A percentile compares a stretch with the other conserved stretches of the same genome.
Evolutionary conservation across 2,329 filamentous ascomycete species (phyloP).

Genomic region (Alternaria consortialis): DNA sequence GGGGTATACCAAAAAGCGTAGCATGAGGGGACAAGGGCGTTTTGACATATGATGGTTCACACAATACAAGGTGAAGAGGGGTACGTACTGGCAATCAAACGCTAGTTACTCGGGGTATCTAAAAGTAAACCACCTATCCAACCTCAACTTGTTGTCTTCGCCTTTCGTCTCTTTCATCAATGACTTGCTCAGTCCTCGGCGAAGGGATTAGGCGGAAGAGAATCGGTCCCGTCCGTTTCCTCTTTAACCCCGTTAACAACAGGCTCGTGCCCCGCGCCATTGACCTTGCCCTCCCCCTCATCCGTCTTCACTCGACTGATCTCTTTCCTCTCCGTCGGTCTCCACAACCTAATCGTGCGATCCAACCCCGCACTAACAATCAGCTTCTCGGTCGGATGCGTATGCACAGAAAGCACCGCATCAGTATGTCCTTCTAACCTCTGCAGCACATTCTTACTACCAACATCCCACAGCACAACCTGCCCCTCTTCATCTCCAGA

Average conservation of each 20-base stretch:
- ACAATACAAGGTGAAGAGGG: background rate
- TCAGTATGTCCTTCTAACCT: slow-evolving; percentile 64
- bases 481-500: slow-evolving; percentile 89
- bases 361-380: slow-evolving; percentile 72
- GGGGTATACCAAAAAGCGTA: slow-evolving; percentile 36
- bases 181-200: slow-evolving; percentile 12
- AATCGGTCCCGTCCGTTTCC: slow-evolving; percentile 28
- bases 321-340: slow-evolving; percentile 4
- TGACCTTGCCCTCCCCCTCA: background rate
- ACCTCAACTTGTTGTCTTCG: background rate
- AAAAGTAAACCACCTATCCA: background rate
- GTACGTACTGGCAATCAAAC: background rate
- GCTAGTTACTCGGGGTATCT: slow-evolving; percentile 12
- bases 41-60: background rate
- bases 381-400: slow-evolving; percentile 62
- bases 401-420: slow-evolving; percentile 67
- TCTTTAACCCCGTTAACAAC: slow-evolving; percentile 4
- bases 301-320: background rate
- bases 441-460: slow-evolving; percentile 83
- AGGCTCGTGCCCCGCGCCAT: background rate
- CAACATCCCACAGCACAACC: slow-evolving; percentile 89
- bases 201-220: slow-evolving; percentile 34
- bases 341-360: slow-evolving; percentile 69
- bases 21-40: background rate
- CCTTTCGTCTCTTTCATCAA: background rate